Base-by-base conservation (phyloP, 371 early-diverging fungal species). In the Rhizopus arrhizus region DNA sequence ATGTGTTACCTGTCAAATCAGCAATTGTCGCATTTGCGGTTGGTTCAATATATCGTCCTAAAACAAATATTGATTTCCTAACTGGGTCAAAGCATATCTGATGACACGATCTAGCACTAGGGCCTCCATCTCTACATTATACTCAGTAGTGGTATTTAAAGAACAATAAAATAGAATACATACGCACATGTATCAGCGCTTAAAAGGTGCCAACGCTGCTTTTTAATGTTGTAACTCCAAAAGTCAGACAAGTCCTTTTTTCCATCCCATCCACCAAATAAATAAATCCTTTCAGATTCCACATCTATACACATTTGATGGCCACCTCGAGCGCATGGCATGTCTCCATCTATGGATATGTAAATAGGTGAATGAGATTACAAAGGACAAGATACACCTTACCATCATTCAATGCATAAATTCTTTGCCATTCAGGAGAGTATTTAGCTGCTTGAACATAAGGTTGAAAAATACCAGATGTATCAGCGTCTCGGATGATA, bases 251-350 rank as follows among this genome's bases (percentile, higher is more conserved):
- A 69, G 56, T 97, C 95, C 36, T 81, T 72, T 12, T 78, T 65
- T 4, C 99, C 99, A 81, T 96, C 91, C 98, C 98, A 99, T 5
- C 99, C 99, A 12, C 98, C 99, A 71, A 93, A 85, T 38, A 99
- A 65, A 72, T 95, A 99, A 3, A 95, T 88, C 11, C 74, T 72
- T 31, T 92, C 87, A 2, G 70, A 69, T 47, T 87, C 82, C 10
- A 78, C 72, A 60, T 97, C 97, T 29, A 95, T 84, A 61, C 93
- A 93, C 94, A 97, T 92, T 72, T 97, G 98, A 78, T 99, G 99
- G 0, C 98, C 99, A 32, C 98, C 98, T 52, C 99, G 80, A 32
- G 77, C 75, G 50, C 83, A 76, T 7, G 89, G 89, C 9, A 75
- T 57, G 29, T 75, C 67, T 0, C 81, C 81, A 32, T 74, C 74